Percentiles rank a stretch among this genome's conserved stretches.
These are phyloP conservation scores for Macrolepiota albuminosa DNA, from an alignment of 768 basidiomycete genomes.

Conservation along the genomic window DNA sequence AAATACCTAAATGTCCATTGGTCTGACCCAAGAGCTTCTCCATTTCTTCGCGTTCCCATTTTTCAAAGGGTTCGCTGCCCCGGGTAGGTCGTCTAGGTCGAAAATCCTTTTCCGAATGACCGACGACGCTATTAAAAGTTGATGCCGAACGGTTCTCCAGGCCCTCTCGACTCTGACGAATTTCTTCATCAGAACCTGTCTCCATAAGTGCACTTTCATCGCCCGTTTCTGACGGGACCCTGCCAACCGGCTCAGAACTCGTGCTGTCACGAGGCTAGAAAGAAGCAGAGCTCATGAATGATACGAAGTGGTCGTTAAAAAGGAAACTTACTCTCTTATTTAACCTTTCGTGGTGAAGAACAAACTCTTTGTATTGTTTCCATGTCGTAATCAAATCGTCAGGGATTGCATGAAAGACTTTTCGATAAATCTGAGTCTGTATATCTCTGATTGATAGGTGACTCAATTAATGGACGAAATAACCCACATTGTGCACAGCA, in stretches of 20 bases:
- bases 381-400: slow-evolving; percentile 92
- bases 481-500: slow-evolving; percentile 82
- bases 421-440: slow-evolving; percentile 93
- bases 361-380: slow-evolving; percentile 91
- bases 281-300: not conserved
- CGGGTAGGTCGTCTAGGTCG: slow-evolving; percentile 33
- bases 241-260: slow-evolving; percentile 42
- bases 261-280: slow-evolving; percentile 38
- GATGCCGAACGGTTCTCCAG: slow-evolving; percentile 24
- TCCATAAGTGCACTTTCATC: slow-evolving; percentile 33
- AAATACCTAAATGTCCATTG: slow-evolving; percentile 79
- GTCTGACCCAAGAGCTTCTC: slow-evolving; percentile 72
- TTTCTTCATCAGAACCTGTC: slow-evolving; percentile 20
- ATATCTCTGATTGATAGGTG: slow-evolving; percentile 2
- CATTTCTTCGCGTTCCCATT: slow-evolving; percentile 87
- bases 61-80: slow-evolving; percentile 69
- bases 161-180: slow-evolving; percentile 24
- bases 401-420: slow-evolving; percentile 90
- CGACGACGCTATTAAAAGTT: slow-evolving; percentile 16
- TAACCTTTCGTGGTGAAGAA: slow-evolving; percentile 68
- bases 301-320: not conserved
- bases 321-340: slow-evolving; percentile 54
- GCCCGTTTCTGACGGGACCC: slow-evolving; percentile 54
- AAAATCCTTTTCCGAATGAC: slow-evolving; percentile 31
- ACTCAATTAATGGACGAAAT: slow-evolving; percentile 4